Base-by-base conservation (phyloP, 2,329 filamentous ascomycete species). In the Penicillium sp. region DNA sequence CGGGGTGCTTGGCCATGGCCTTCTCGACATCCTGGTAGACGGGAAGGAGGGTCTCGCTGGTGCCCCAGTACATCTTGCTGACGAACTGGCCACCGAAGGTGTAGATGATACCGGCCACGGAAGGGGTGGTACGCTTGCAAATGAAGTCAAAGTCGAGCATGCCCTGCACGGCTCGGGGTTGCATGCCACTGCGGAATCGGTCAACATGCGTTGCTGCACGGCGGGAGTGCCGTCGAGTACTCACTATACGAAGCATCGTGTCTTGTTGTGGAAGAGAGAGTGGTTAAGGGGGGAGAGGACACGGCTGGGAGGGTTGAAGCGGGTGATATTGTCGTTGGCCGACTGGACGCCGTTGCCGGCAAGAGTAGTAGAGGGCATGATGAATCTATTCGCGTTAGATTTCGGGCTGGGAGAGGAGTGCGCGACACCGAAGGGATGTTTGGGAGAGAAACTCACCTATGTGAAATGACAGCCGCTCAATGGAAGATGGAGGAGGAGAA, bases 41-140 rank as follows among this genome's bases (percentile, higher is more conserved):
- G 59, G 94, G 94, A 66, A 99, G 85, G 62, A 99, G 87, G 58
- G 94, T 99, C 83, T 99, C 94, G 80, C 91, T 96, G 72, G 94
- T 99, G 71, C 94, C 94, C 94, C 94, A 99, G 89, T 99, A 99
- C 94, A 99, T 97, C 87, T 99, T 99, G 87, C 91, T 96, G 74
- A 99, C 94, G 86, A 99, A 99, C 80, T 99, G 94, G 65, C 94
- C 94, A 74, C 94, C 94, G 72, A 99, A 99, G 67, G 94, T 96
- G 83, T 99, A 99, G 83, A 99, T 97, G 79, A 99, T 97, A 74
- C 92, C 94, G 63, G 94, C 94, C 53, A 99, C 94, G 53, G 94
- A 99, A 61, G 94, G 94, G 55, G 89, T 95, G 73, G 86, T 84
- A 70, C 94, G 90, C 86, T 97, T 97, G 91, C 94, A 99, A 80